Evolutionary conservation across 2,329 filamentous ascomycete species (phyloP), one percentile per base, ranked within the genome.

Genomic region (Juglanconis sp.): DNA sequence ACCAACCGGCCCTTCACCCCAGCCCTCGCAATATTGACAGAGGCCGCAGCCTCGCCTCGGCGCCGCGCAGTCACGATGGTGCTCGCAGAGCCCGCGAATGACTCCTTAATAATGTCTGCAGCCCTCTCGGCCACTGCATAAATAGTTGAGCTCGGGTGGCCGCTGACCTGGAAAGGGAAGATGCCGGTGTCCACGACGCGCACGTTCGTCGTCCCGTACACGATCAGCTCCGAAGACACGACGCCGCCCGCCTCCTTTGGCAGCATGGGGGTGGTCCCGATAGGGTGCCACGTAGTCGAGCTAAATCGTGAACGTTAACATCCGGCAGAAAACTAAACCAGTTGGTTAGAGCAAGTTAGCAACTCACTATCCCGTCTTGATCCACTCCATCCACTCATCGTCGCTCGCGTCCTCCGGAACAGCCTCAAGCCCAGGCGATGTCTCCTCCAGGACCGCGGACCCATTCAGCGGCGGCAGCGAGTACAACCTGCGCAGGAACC

Each of bases 351-450:
- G 44, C 44, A 24, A 24, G 24, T 40, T 13, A 13, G 24, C 24
- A 40, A 47, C 44, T 47, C 48, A 32, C 30, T 34, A 51, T 10
- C n/a, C 31, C 3, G 31, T 11, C 48, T 51, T 51, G 24, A 51
- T 32, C 48, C 48, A 51, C 4, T 34, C 48, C 9, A 34, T 7
- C 57, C 53, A 54, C 13, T 8, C 57, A 24, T 55, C 44, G 11
- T 59, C 51, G 40, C 42, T 46, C 44, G 48, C 53, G 15, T 57
- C 54, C 54, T 32, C 11, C 10, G 54, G 46, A 11, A 57, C 54
- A 13, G 24, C 17, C 3, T 50, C 24, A 10, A 49, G 15, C 46
- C 54, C 24, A 13, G 46, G 46, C 17, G 17, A 4, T 7, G 30
- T 51, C 24, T 48, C 54, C 5, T 36, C 24, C 8, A 24, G 9